phyloP scores from a whole-genome alignment of 352 stramenopile genomes.

The Phytophthora cactorum region DNA sequence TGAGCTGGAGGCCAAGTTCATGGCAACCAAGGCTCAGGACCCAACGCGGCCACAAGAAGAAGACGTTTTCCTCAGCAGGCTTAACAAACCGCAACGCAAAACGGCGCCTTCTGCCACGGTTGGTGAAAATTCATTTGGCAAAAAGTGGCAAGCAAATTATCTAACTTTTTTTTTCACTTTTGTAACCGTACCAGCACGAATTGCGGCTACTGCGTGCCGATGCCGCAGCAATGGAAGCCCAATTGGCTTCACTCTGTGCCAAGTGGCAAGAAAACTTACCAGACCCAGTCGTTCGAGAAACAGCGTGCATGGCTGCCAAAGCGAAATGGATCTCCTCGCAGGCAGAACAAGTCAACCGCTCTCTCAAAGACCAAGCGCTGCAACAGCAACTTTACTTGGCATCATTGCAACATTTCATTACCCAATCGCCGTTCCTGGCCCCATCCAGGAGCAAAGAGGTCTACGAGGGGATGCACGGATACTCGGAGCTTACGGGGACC shows the following conservation, averaged over 20 bases:
- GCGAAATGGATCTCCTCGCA: constrained; percentile 59
- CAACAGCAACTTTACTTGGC: constrained; percentile 74
- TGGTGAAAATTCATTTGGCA: neutral
- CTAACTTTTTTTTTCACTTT: constrained; percentile 4
- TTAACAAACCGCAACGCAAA: constrained; percentile 42
- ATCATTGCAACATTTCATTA: constrained; percentile 59
- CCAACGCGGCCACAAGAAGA: constrained; percentile 13
- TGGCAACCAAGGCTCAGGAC: neutral
- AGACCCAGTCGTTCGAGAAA: constrained; percentile 35
- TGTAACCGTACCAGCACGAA: constrained; percentile 44
- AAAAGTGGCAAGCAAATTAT: constrained; percentile 1
- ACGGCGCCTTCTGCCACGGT: constrained; percentile 46
- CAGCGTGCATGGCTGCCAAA: constrained; percentile 56
- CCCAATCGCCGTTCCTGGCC: constrained; percentile 56
- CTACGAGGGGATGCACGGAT: constrained; percentile 57
- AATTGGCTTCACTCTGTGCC: constrained; percentile 45
- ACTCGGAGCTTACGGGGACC: constrained; percentile 26
- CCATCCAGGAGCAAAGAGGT: constrained; percentile 57
- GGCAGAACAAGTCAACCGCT: constrained; percentile 54
- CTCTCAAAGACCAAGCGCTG: constrained; percentile 62
- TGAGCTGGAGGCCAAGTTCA: constrained; percentile 15
- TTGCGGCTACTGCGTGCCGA: constrained; percentile 57
- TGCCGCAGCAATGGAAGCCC: constrained; percentile 43
- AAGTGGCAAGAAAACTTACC: constrained; percentile 55
- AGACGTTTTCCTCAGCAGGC: constrained; percentile 43